Conservation (phyloP, 2,329 filamentous ascomycete species). For the Fusarium tjaetaba region DNA sequence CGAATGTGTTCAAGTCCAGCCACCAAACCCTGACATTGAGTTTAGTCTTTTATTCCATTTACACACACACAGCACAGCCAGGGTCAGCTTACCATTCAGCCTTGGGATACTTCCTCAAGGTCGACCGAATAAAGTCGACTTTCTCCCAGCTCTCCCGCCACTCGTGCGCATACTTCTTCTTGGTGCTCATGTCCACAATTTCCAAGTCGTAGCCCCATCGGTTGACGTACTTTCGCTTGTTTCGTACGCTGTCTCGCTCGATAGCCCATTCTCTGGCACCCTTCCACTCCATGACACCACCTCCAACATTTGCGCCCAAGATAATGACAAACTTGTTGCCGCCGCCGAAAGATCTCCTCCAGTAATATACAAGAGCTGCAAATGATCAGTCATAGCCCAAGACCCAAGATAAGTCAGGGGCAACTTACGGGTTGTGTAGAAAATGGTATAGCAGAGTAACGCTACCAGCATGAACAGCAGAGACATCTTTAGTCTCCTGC, state of each 20-base stretch:
- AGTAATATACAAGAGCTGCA: slow-evolving; percentile 62
- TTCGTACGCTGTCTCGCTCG: slow-evolving; percentile 93
- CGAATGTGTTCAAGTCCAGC: slow-evolving; percentile 96
- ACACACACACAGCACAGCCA: not conserved
- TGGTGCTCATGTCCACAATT: slow-evolving; percentile 97
- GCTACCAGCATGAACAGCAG: slow-evolving; percentile 68
- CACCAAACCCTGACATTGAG: slow-evolving; percentile 94
- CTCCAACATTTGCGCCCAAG: slow-evolving; percentile 90
- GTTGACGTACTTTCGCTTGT: slow-evolving; percentile 89
- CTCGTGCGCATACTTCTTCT: slow-evolving; percentile 98
- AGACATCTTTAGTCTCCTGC: slow-evolving; percentile 73
- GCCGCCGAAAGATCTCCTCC: slow-evolving; percentile 79
- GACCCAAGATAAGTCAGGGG: not conserved
- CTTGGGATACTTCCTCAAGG: slow-evolving; percentile 91
- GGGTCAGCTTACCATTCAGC: slow-evolving; percentile 83
- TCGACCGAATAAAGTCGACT: slow-evolving; percentile 89
- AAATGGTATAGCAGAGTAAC: slow-evolving; percentile 75
- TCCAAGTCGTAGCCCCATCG: slow-evolving; percentile 96
- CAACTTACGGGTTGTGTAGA: slow-evolving; percentile 78
- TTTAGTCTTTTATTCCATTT: slow-evolving; percentile 13
- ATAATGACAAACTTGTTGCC: slow-evolving; percentile 95
- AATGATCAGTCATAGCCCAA: not conserved
- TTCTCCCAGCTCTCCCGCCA: slow-evolving; percentile 99
- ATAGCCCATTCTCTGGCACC: slow-evolving; percentile 97
- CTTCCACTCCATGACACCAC: slow-evolving; percentile 99